Conservation (phyloP, 495 filamentous ascomycete species). For the Chlorociboria aeruginascens region DNA sequence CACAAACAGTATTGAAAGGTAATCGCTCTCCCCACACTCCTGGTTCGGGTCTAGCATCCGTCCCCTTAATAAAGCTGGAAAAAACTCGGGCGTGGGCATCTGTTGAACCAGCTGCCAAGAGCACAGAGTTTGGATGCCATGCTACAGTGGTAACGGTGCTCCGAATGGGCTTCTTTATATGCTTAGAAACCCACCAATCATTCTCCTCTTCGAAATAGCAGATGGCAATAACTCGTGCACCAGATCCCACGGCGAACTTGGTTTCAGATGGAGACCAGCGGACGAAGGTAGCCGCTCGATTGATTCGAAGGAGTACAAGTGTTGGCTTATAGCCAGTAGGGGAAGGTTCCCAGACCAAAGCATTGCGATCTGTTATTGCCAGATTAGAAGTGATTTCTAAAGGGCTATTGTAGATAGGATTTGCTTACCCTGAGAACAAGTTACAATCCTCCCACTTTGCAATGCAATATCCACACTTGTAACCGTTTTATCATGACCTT, state of each 20-base stretch:
- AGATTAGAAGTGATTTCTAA: constrained; percentile 3
- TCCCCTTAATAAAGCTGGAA: constrained; percentile 89
- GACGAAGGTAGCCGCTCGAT: constrained; percentile 91
- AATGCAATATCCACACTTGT: constrained; percentile 95
- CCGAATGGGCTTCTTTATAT: constrained; percentile 95
- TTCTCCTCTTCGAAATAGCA: constrained; percentile 99
- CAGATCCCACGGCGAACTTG: constrained; percentile 95
- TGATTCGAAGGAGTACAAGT: constrained; percentile 91
- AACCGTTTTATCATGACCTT: constrained; percentile 92
- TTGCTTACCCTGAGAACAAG: constrained; percentile 79
- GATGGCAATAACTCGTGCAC: constrained; percentile 88
- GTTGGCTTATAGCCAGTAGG: constrained; percentile 91
- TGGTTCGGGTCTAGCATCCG: constrained; percentile 77
- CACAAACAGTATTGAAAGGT: constrained; percentile 96
- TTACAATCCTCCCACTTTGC: constrained; percentile 80
- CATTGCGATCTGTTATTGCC: constrained; percentile 71
- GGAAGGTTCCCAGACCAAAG: constrained; percentile 93
- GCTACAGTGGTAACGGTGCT: constrained; percentile 86
- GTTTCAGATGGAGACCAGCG: constrained; percentile 94
- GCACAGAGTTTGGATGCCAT: constrained; percentile 95
- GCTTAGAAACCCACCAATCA: constrained; percentile 99
- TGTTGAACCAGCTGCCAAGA: constrained; percentile 86
- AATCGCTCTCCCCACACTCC: constrained; percentile 88
- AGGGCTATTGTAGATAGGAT: neutral
- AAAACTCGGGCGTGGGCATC: constrained; percentile 97